Base-by-base conservation (phyloP, 805 yeast genomes). In the Cyberlindnera mycetangii region DNA sequence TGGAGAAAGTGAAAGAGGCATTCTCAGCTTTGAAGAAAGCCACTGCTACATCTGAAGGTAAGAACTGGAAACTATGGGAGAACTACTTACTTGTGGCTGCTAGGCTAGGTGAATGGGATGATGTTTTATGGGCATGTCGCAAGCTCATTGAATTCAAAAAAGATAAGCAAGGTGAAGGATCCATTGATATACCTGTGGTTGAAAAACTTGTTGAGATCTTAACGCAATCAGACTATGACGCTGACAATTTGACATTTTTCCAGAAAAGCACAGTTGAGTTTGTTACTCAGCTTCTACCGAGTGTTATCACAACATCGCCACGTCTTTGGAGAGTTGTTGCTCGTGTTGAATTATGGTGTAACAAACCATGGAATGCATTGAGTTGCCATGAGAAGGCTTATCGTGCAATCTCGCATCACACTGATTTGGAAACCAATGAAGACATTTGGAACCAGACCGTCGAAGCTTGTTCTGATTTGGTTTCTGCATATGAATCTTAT, bases 1-100 rank as follows among this genome's bases (percentile, higher is more conserved):
- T 76, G 41, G 82, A 76, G 42, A 85, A 86, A 62, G 64, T 76
- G 17, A 75, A 77, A 50, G 95, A 89, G 53, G 96, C 98, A 0
- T 83, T 87, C 58, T 81, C 78, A 50, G 97, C 99, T 1, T 70
- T 92, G 54, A 81, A 84, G 57, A 81, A 81, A 51, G 97, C 98
- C 0, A 74, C 87, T 16, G 69, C 83, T 32, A 83, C 89, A 30
- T 83, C 81, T 37, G 78, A 81, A 20, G 71, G 74, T 11, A 81
- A 78, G 53, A 86, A 90, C 39, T 87, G 97, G 96, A 79, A 86
- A 55, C 80, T 93, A 27, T 90, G 92, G 85, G 93, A 89, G 56
- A 93, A 93, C 61, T 89, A 81, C 56, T 68, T 88, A 59, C 70
- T 81, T 22, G 92, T 92, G 18, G 95, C 97, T 0, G 81, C 83